phyloP scores from a whole-genome alignment of 176 grass and related monocot genomes.

The Bolboschoenus planiculmis region DNA sequence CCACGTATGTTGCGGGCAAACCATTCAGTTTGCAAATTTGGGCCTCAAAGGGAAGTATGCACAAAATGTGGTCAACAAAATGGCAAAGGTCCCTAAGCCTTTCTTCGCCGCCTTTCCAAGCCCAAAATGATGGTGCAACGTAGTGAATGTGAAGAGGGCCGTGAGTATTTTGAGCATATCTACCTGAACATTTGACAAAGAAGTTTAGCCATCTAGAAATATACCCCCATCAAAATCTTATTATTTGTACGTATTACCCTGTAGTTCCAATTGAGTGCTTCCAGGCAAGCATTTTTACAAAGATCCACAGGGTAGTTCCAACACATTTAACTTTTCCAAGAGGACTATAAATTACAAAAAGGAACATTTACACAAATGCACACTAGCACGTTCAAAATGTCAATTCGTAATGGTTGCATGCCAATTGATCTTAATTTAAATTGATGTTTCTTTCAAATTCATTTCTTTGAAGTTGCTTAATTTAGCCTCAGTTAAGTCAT shows the following conservation, averaged over 20 bases:
- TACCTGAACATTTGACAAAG: slow-evolving; percentile 42
- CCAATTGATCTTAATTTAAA: background rate
- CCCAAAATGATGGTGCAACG: slow-evolving; percentile 95
- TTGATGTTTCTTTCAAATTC: background rate
- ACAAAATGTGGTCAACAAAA: slow-evolving; percentile 87
- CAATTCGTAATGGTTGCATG: background rate
- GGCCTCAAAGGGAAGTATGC: slow-evolving; percentile 96
- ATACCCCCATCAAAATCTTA: background rate
- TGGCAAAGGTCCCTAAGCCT: slow-evolving; percentile 45
- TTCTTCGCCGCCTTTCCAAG: slow-evolving; percentile 90
- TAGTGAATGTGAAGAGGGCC: slow-evolving; percentile 77
- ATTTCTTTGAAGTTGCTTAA: background rate
- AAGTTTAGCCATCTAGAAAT: slow-evolving; percentile 7
- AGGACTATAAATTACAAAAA: background rate
- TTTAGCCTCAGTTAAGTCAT: background rate
- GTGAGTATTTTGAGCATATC: slow-evolving; percentile 20
- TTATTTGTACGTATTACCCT: background rate
- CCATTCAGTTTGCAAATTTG: slow-evolving; percentile 71
- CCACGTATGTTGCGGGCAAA: slow-evolving; percentile 84
- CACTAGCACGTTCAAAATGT: background rate
- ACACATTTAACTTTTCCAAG: background rate
- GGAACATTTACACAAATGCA: background rate
- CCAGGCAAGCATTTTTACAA: background rate
- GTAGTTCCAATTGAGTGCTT: background rate
- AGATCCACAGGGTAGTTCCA: background rate